Evolutionary conservation across 2,329 filamentous ascomycete species (phyloP).

Genomic region (Aspergillus nomiae): DNA sequence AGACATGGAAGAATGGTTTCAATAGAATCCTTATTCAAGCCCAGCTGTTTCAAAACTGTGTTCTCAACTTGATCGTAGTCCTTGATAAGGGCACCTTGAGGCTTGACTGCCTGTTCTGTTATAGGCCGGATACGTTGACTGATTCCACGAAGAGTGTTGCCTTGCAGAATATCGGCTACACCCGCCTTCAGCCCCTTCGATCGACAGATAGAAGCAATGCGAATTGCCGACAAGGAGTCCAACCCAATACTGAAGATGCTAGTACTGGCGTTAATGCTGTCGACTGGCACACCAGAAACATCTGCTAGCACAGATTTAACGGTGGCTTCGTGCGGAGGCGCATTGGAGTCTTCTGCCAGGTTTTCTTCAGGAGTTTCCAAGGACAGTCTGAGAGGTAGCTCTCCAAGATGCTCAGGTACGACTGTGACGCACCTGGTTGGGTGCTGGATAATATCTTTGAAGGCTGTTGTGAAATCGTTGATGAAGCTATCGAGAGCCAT

Average conservation of each 20-base stretch:
- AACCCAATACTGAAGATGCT: conserved; percentile 36
- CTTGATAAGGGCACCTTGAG: conserved; percentile 14
- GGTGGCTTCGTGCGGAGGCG: conserved; percentile 18
- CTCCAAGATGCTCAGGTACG: conserved; percentile 24
- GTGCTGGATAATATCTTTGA: conserved; percentile 32
- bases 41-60: conserved; percentile 17
- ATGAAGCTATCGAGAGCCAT: conserved; percentile 21
- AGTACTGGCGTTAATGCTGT: conserved; percentile 25
- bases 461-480: conserved; percentile 18
- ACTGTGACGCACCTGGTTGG: conserved; percentile 26
- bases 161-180: conserved; percentile 37
- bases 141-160: conserved; percentile 33
- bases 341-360: conserved; percentile 1
- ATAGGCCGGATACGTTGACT: conserved; percentile 21
- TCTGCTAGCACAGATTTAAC: conserved; percentile 27
- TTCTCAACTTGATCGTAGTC: conserved; percentile 15
- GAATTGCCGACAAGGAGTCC: conserved; percentile 35
- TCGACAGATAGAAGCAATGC: conserved; percentile 31
- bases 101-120: neutral
- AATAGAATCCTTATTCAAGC: conserved; percentile 20
- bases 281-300: conserved; percentile 20
- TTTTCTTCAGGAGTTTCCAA: neutral
- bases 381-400: conserved; percentile 23
- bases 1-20: conserved; percentile 34
- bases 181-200: conserved; percentile 27